Conservation (phyloP, 2,329 filamentous ascomycete genomes). For the Epichloe uncinata region DNA sequence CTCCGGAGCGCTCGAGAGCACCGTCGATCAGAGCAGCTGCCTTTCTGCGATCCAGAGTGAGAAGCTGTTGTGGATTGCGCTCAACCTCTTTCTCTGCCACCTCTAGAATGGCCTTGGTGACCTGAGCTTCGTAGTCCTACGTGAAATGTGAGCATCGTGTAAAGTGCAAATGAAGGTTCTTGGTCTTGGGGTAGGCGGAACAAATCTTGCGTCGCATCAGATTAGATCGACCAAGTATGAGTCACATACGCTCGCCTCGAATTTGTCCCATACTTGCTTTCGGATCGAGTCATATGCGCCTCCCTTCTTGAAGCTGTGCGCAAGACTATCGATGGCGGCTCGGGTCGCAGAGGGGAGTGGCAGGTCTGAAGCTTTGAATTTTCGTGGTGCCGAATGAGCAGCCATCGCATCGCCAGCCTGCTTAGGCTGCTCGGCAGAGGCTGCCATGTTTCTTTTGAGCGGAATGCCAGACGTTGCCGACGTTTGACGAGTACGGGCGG, state of each 20-base stretch:
- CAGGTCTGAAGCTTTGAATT: constrained; percentile 61
- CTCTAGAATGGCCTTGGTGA: constrained; percentile 53
- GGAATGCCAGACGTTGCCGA: neutral
- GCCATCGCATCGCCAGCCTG: constrained; percentile 9
- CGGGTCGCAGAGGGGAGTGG: constrained; percentile 59
- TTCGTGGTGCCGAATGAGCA: constrained; percentile 20
- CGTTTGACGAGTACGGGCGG: neutral
- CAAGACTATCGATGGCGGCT: constrained; percentile 58
- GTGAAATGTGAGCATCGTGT: constrained; percentile 1
- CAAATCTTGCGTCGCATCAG: no score
- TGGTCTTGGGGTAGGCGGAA: constrained; percentile 9
- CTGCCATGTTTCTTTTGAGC: constrained; percentile 12
- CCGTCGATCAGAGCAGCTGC: constrained; percentile 66
- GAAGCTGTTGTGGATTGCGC: constrained; percentile 54
- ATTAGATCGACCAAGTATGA: neutral
- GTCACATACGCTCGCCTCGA: constrained; percentile 48
- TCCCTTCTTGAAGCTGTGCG: constrained; percentile 78
- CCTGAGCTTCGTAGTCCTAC: constrained; percentile 56
- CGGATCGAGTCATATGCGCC: constrained; percentile 69
- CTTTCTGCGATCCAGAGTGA: constrained; percentile 61
- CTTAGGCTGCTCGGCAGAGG: constrained; percentile 13
- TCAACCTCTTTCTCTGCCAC: constrained; percentile 64
- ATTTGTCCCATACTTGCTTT: constrained; percentile 64
- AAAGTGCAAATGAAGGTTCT: neutral
- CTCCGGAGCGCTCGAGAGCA: constrained; percentile 60